These are phyloP conservation scores for Acarospora socialis DNA, from an alignment of 2,329 filamentous ascomycete genomes.

Conservation along the genomic window DNA sequence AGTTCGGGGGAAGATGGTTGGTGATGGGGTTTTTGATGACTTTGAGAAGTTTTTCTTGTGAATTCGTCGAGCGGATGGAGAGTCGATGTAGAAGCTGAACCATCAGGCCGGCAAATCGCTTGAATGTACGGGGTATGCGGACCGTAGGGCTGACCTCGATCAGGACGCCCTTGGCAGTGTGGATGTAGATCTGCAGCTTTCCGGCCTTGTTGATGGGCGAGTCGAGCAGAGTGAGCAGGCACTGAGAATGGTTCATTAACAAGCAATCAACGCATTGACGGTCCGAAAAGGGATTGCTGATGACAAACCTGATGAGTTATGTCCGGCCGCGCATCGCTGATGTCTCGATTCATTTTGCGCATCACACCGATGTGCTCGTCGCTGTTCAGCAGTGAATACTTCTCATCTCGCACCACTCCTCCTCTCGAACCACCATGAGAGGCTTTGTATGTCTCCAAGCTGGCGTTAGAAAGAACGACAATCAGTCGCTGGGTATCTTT, in stretches of 20 bases:
- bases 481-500: constrained; percentile 87
- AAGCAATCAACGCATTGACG: constrained; percentile 12
- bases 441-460: constrained; percentile 92
- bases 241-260: constrained; percentile 41
- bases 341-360: constrained; percentile 98
- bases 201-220: constrained; percentile 98
- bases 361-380: constrained; percentile 98
- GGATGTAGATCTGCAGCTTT: constrained; percentile 95
- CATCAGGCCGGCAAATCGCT: constrained; percentile 97
- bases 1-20: constrained; percentile 90
- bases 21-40: constrained; percentile 98
- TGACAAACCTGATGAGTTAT: constrained; percentile 88
- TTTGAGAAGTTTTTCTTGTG: constrained; percentile 90
- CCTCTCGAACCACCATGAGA: constrained; percentile 55
- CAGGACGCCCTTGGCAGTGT: constrained; percentile 90
- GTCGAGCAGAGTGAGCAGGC: constrained; percentile 88
- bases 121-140: constrained; percentile 94
- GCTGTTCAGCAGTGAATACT: constrained; percentile 94
- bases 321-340: constrained; percentile 91
- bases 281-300: constrained; percentile 11
- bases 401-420: constrained; percentile 65
- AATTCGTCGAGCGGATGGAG: constrained; percentile 90
- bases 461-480: constrained; percentile 92
- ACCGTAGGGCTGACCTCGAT: constrained; percentile 98
- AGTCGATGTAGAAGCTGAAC: constrained; percentile 91